Conservation (phyloP, 352 stramenopile species). For the Peronosclerospora sorghi region DNA sequence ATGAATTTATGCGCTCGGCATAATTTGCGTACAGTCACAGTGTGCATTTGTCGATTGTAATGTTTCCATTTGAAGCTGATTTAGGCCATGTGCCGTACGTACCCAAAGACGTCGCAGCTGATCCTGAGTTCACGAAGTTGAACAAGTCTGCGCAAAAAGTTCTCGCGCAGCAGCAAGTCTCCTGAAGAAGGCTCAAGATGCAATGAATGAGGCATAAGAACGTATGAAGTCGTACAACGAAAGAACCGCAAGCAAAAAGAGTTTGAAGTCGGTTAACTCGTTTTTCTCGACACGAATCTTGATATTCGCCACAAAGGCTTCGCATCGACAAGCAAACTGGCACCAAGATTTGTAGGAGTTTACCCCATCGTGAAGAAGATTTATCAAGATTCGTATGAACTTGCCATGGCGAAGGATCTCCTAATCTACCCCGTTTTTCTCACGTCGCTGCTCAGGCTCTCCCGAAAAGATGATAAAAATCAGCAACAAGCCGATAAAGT, state of each 20-base stretch:
- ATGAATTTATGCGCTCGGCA: constrained; percentile 9
- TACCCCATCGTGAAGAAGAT: constrained; percentile 1
- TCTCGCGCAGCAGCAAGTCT: background rate
- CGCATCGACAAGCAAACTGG: constrained; percentile 1
- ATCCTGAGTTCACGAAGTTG: background rate
- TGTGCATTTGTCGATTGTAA: constrained; percentile 2
- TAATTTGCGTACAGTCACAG: constrained; percentile 13
- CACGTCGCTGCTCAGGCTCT: too few relatives aligned
- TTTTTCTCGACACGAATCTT: constrained; percentile 2
- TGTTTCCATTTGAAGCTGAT: constrained; percentile 8
- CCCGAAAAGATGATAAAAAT: background rate
- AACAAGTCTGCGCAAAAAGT: background rate
- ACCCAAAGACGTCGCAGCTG: constrained; percentile 1
- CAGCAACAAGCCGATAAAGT: background rate
- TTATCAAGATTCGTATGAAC: constrained; percentile 1
- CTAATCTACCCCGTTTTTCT: too few relatives aligned
- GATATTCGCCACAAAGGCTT: constrained; percentile 5
- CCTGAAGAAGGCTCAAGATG: background rate
- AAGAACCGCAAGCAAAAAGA: background rate
- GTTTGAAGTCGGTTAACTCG: background rate
- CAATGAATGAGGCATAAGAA: background rate
- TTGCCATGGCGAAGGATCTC: background rate
- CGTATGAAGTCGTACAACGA: background rate
- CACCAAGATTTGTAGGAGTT: constrained; percentile 3
- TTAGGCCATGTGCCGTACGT: constrained; percentile 4